Conservation (phyloP, 2,329 filamentous ascomycete species). For the Cryphonectria radicalis region DNA sequence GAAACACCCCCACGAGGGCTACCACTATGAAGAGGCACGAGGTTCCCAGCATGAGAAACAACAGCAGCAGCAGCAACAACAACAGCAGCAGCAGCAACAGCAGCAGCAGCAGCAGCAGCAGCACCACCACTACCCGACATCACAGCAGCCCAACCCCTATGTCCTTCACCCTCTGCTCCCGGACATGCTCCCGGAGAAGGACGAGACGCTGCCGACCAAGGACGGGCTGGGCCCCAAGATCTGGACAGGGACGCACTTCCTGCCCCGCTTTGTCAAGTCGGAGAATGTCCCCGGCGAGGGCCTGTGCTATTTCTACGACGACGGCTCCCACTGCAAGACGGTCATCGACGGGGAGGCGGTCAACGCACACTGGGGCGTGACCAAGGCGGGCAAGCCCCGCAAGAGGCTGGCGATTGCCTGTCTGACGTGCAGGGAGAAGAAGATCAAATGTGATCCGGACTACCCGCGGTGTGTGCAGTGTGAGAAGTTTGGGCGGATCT, state of each 20-base stretch:
- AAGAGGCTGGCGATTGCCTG: constrained; percentile 93
- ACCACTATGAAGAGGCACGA: constrained; percentile 14
- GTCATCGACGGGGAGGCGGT: constrained; percentile 84
- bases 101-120: constrained; percentile 26
- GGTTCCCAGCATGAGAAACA: neutral
- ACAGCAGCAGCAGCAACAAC: constrained; percentile 27
- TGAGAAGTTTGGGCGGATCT: constrained; percentile 85
- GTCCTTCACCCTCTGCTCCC: constrained; percentile 34
- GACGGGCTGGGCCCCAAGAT: constrained; percentile 69
- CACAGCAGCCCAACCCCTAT: constrained; percentile 29
- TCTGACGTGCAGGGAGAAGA: constrained; percentile 91
- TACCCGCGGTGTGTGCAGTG: constrained; percentile 88
- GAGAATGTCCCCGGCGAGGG: constrained; percentile 77
- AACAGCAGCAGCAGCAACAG: neutral
- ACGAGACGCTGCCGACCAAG: constrained; percentile 55
- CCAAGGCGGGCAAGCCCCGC: constrained; percentile 90
- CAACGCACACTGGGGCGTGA: constrained; percentile 91
- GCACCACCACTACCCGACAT: constrained; percentile 29
- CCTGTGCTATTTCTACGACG: constrained; percentile 83
- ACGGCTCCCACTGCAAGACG: constrained; percentile 80
- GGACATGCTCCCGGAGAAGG: constrained; percentile 34
- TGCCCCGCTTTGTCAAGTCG: constrained; percentile 67
- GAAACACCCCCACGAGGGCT: constrained; percentile 38
- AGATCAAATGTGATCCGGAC: constrained; percentile 94
- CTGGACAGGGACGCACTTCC: constrained; percentile 69